phyloP scores from a whole-genome alignment of 2,329 filamentous ascomycete genomes.

The Exophiala mesophila region DNA sequence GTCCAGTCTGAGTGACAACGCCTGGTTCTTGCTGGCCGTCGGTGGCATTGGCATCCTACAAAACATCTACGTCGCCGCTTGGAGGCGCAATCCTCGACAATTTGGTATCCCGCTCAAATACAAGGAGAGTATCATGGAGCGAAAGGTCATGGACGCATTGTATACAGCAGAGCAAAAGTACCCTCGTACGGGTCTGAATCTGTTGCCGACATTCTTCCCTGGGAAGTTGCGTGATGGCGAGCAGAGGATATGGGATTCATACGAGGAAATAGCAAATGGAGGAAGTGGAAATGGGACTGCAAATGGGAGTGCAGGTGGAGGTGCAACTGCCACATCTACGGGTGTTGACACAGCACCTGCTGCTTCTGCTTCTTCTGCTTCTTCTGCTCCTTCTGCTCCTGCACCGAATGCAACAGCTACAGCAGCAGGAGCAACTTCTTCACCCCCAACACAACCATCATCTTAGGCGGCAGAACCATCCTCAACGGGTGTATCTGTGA shows the following conservation, averaged over 20 bases:
- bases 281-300: no score
- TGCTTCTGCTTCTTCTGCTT: no score
- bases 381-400: no score
- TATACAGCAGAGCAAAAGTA: slow-evolving; percentile 29
- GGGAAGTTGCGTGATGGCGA: background rate
- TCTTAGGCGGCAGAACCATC: no score
- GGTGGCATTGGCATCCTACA: slow-evolving; percentile 37
- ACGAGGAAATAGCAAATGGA: background rate
- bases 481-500: no score
- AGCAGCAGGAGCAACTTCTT: no score
- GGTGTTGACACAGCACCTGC: no score
- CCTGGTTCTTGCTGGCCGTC: slow-evolving; percentile 35
- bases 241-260: background rate
- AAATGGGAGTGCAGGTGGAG: no score
- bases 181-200: background rate
- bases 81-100: slow-evolving; percentile 26
- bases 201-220: background rate
- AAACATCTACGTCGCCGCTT: slow-evolving; percentile 32
- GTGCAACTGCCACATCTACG: no score
- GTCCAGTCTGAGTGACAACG: slow-evolving; percentile 29
- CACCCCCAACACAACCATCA: no score
- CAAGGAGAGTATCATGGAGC: slow-evolving; percentile 26
- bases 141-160: slow-evolving; percentile 31
- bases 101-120: slow-evolving; percentile 30
- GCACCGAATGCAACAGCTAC: no score